Evolutionary conservation across 805 yeast genomes (phyloP).

Genomic region (Wickerhamomyces chaumierensis): DNA sequence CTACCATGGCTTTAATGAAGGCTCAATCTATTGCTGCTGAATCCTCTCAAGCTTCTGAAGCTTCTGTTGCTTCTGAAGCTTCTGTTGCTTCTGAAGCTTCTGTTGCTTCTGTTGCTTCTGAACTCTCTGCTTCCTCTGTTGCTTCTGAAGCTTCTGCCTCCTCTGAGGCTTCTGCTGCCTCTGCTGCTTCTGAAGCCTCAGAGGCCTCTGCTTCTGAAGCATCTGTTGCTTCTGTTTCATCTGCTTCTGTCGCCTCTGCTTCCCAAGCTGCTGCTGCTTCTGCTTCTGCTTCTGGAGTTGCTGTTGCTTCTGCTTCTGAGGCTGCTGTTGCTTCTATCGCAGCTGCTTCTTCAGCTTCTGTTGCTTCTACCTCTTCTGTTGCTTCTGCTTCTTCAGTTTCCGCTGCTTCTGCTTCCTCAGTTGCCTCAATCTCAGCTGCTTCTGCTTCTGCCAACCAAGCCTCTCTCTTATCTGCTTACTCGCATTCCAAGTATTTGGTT

Average conservation of each 20-base stretch:
- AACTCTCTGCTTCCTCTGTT: conserved; percentile 7
- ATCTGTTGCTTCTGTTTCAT: conserved; percentile 7
- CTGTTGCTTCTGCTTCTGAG: conserved; percentile 5
- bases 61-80: conserved; percentile 7
- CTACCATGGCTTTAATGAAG: conserved; percentile 1
- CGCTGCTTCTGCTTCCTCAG: conserved; percentile 5
- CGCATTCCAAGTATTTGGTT: conserved; percentile 1
- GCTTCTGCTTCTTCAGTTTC: conserved; percentile 1
- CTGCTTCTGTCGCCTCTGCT: conserved; percentile 8
- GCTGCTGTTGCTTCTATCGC: background rate
- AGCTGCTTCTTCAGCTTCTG: background rate
- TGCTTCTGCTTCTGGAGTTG: conserved; percentile 8
- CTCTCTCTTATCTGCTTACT: conserved; percentile 16
- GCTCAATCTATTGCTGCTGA: conserved; percentile 4
- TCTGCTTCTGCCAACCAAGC: conserved; percentile 11
- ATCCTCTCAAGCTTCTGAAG: conserved; percentile 5
- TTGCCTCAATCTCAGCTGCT: conserved; percentile 11
- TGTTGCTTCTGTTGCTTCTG: conserved; percentile 8
- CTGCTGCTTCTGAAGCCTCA: conserved; percentile 5
- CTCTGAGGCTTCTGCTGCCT: conserved; percentile 7
- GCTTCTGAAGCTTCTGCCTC: conserved; percentile 4
- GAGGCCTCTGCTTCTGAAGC: conserved; percentile 4
- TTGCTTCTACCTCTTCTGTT: conserved; percentile 1
- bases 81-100: conserved; percentile 4
- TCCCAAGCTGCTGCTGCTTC: conserved; percentile 17